Percentiles rank a stretch among this genome's conserved stretches.
These are phyloP conservation scores for Solanum paucissectum DNA, from an alignment of 257 asterid genomes.

Conservation along the genomic window DNA sequence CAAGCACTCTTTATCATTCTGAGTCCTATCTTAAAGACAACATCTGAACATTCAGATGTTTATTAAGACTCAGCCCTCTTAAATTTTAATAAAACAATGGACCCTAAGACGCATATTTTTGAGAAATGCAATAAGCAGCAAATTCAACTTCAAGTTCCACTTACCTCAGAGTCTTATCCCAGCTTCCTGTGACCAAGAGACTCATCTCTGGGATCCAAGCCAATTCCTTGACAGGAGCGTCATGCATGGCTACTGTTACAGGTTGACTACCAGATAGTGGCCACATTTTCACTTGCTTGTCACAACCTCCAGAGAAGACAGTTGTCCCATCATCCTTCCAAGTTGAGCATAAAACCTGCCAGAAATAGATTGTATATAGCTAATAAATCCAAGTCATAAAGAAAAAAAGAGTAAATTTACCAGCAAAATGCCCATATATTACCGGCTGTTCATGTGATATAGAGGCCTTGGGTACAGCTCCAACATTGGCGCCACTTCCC, in stretches of 20 bases:
- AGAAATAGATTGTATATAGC: slow-evolving; percentile 1
- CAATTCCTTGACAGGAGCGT: slow-evolving; percentile 78
- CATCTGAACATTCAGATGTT: neutral
- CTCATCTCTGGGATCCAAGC: slow-evolving; percentile 94
- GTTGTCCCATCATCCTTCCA: slow-evolving; percentile 98
- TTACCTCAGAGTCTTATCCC: slow-evolving; percentile 91
- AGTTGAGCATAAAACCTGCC: slow-evolving; percentile 79
- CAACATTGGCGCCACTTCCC: slow-evolving; percentile 48
- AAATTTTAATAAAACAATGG: neutral
- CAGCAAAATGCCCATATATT: slow-evolving; percentile 1
- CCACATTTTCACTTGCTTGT: slow-evolving; percentile 98
- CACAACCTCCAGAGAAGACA: slow-evolving; percentile 97
- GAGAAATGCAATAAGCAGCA: neutral
- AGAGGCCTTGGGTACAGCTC: slow-evolving; percentile 65
- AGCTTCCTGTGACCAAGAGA: slow-evolving; percentile 83
- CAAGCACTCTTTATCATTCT: neutral
- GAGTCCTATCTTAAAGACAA: neutral
- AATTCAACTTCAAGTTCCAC: neutral
- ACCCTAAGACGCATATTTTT: neutral
- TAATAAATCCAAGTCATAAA: neutral
- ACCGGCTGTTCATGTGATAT: slow-evolving; percentile 90
- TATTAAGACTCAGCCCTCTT: neutral
- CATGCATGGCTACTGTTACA: slow-evolving; percentile 86
- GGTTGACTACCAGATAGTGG: slow-evolving; percentile 74
- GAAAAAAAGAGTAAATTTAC: neutral